Base-by-base conservation (phyloP, 2,329 filamentous ascomycete genomes). In the Claviceps sp. region DNA sequence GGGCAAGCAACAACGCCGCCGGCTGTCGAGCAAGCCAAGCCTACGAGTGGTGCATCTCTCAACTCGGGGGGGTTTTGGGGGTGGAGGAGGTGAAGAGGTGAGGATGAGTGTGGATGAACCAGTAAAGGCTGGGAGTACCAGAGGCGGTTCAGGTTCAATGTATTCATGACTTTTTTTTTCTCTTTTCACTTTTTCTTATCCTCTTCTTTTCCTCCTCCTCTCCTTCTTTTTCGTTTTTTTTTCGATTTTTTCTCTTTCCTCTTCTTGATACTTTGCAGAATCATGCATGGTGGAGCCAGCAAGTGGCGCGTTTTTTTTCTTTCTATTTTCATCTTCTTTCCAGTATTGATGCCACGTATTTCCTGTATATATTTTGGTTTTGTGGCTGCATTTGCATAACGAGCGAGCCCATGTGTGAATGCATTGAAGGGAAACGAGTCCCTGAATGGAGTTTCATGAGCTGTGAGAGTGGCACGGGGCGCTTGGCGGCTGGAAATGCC, bases 61-160 rank as follows among this genome's bases (percentile, higher is more conserved):
- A 62, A 62, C 37, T 65, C 65, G 40, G 74, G 74, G 34, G 71
- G 77, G 3, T 81, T 81, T 61, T 81, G 78, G 74, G 75, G 75
- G 13, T 78, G 75, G 75, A 65, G 73, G 50, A 66, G 69, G 58
- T 74, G 26, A 46, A 47, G 26, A 30, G 41, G 40, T 50, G 51
- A 51, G 49, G 17, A 8, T 17, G 17, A n/a, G 13, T 22, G 45
- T 16, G 7, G 16, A 46, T 37, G 43, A 6, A n/a, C 7, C 16
- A 19, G 5, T 14, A 47, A 22, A 19, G 19, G 7, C 39, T 48
- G 34, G 19, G 24, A 34, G 6, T 45, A 26, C 30, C 41, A 30
- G n/a, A n/a, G 40, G 40, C n/a, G 42, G 38, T 24, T 30, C 14
- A 26, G 42, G 38, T 24, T 30, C 17, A 26, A 48, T 41, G 17